Evolutionary conservation across 345 rosid species (phyloP).

Genomic region (Dimocarpus longan): DNA sequence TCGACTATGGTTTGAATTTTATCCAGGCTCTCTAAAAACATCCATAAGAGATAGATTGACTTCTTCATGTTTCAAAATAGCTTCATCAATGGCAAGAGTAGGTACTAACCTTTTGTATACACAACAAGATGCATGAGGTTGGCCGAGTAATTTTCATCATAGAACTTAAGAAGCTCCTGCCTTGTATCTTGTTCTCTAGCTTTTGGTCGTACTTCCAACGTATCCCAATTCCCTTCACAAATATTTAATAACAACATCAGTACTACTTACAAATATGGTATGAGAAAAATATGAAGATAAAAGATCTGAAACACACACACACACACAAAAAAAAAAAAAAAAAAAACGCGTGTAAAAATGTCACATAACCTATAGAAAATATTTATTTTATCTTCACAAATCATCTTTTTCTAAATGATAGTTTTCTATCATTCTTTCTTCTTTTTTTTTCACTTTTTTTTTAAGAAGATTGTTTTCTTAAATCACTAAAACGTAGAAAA

Average conservation of each 20-base stretch:
- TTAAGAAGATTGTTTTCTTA: background rate
- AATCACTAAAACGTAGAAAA: background rate
- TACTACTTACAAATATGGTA: background rate
- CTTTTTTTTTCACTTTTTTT: no score
- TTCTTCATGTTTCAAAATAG: conserved; percentile 3
- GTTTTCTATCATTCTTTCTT: no score
- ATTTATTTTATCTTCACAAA: background rate
- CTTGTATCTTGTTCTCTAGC: conserved; percentile 81
- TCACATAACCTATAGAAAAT: background rate
- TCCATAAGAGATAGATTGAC: conserved; percentile 29
- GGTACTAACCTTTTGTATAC: conserved; percentile 72
- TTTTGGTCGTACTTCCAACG: conserved; percentile 77
- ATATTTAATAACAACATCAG: background rate
- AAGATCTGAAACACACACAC: background rate
- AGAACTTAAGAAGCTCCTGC: conserved; percentile 77
- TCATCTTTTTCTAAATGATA: background rate
- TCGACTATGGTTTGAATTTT: conserved; percentile 67
- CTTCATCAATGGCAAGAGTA: background rate
- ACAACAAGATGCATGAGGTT: conserved; percentile 88
- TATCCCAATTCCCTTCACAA: conserved; percentile 79
- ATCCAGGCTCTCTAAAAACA: conserved; percentile 69
- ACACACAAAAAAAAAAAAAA: background rate
- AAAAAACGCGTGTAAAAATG: background rate
- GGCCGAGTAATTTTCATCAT: conserved; percentile 83
- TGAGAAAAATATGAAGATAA: background rate